Base-by-base conservation (phyloP, 805 yeast species). In the Yarrowia sp. region DNA sequence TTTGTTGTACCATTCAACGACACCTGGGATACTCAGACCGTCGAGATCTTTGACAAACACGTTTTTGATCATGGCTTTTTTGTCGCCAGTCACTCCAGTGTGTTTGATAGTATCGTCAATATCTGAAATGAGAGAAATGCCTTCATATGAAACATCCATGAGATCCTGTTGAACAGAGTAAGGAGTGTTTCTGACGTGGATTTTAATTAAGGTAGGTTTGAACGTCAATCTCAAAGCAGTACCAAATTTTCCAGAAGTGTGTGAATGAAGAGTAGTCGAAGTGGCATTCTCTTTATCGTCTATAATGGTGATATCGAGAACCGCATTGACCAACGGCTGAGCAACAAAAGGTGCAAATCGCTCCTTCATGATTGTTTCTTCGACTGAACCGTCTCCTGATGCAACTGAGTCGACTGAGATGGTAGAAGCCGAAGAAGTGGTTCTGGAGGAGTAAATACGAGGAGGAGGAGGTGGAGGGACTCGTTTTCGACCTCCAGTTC, bases 101-200 rank as follows among this genome's bases (percentile, higher is more conserved):
- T 84, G 80, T 71, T 95, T 89, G 39, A 93, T 86, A 0, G 99
- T 95, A 73, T 95, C 99, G 73, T 95, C 99, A 45, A 95, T 87
- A 74, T 95, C 99, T 71, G 92, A 86, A 22, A 95, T 92, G 1
- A 95, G 74, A 11, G 89, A 90, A 22, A 87, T 77, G 0, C 96
- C 95, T 0, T 72, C 38, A 13, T 51, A 53, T 7, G 69, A 67
- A 41, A 75, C 67, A 35, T 81, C 75, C 22, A 84, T 83, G 66
- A 85, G 83, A 4, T 76, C 71, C 0, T 75, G 55, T 17, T 61
- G 57, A 18, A 61, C 57, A 3, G 57, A 45, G 11, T 47, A 45
- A 11, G 55, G 57, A n/a, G 65, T 69, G 18, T 72, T 71, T 18
- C 71, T 65, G 22, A 74, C 72, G 63, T 71, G 71, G 8, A 70